Conservation (phyloP, 176 grass and related monocot genomes). For the Oryza brachyantha region DNA sequence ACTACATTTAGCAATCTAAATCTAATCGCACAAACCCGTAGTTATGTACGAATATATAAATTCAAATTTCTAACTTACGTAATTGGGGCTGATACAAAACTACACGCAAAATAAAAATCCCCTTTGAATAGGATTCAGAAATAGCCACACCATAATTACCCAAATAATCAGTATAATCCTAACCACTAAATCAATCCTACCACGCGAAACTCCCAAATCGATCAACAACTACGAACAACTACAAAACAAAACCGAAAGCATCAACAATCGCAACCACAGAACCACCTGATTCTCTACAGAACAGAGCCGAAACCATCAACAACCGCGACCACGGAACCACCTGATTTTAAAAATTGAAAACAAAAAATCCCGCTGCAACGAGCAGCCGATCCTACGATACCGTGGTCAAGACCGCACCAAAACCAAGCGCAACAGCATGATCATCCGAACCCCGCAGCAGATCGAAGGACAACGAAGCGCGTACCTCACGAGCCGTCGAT, state of each 20-base stretch:
- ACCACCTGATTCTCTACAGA: neutral
- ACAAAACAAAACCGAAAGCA: neutral
- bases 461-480: neutral
- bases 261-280: neutral
- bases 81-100: neutral
- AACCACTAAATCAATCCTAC: neutral
- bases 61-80: no score
- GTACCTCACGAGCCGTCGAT: slow-evolving; percentile 10
- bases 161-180: neutral
- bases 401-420: neutral
- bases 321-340: neutral
- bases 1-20: no score
- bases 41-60: neutral
- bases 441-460: neutral
- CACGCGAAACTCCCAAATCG: neutral
- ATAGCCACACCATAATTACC: no score
- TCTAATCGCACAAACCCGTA: no score
- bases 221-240: neutral
- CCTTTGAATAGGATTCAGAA: no score
- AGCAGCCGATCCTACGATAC: neutral
- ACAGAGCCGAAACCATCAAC: neutral
- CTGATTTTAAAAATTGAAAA: neutral
- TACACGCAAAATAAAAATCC: no score
- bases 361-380: neutral
- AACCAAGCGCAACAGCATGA: neutral